Evolutionary conservation across 805 yeast species (phyloP).

Genomic region (Teunomyces stri): DNA sequence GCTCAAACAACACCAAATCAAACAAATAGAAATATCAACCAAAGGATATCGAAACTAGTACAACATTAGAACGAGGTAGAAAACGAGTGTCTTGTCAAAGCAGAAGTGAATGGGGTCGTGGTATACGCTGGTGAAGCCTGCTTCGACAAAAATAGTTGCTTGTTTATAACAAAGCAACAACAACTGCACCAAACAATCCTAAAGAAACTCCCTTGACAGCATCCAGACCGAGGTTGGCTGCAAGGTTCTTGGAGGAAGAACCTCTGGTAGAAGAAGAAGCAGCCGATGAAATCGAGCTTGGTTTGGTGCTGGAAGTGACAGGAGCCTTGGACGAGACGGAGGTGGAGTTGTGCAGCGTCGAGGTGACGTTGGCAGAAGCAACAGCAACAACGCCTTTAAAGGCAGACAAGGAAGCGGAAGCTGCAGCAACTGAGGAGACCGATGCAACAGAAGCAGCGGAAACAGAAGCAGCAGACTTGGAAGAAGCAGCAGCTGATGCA

Average conservation of each 20-base stretch:
- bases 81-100: background rate
- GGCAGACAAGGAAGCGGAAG: slow-evolving; percentile 18
- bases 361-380: slow-evolving; percentile 36
- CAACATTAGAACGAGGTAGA: background rate
- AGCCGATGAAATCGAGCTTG: slow-evolving; percentile 14
- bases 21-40: background rate
- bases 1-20: background rate
- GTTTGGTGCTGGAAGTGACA: slow-evolving; percentile 11
- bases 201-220: slow-evolving; percentile 18
- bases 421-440: slow-evolving; percentile 10
- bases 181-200: slow-evolving; percentile 27
- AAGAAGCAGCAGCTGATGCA: slow-evolving; percentile 18
- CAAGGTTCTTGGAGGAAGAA: slow-evolving; percentile 27
- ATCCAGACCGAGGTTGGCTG: slow-evolving; percentile 29
- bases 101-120: background rate
- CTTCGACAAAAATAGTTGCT: no score
- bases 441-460: slow-evolving; percentile 26
- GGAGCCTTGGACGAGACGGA: slow-evolving; percentile 7
- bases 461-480: slow-evolving; percentile 10
- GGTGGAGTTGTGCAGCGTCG: slow-evolving; percentile 10
- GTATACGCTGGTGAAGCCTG: no score
- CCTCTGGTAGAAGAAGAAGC: slow-evolving; percentile 23
- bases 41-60: slow-evolving; percentile 1
- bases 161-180: slow-evolving; percentile 34
- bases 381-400: slow-evolving; percentile 37